Evolutionary conservation across 306 rosid species (phyloP).

Genomic region (Sechiopsis laciniata): DNA sequence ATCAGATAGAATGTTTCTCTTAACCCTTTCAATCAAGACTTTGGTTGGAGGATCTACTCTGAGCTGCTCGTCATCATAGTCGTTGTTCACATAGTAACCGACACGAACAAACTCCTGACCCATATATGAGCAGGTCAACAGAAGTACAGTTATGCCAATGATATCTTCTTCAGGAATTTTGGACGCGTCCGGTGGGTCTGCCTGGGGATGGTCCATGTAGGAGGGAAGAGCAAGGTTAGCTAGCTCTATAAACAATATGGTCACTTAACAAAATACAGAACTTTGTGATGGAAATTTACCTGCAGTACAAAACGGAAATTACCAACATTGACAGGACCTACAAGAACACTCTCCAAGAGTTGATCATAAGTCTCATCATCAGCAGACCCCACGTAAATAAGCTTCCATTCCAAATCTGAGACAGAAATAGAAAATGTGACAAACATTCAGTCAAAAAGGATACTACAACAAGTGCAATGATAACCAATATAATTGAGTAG

Average conservation of each 20-base stretch:
- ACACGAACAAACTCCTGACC: conserved; percentile 84
- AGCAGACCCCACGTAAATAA: conserved; percentile 84
- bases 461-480: conserved; percentile 1
- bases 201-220: conserved; percentile 38
- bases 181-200: conserved; percentile 85
- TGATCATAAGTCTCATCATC: conserved; percentile 93
- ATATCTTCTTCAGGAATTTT: conserved; percentile 94
- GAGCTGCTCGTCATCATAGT: conserved; percentile 82
- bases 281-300: conserved; percentile 31
- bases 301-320: conserved; percentile 80
- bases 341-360: conserved; percentile 80
- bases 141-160: conserved; percentile 78
- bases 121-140: conserved; percentile 79
- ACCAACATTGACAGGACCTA: conserved; percentile 93
- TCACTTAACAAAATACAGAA: conserved; percentile 9
- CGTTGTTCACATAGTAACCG: conserved; percentile 91
- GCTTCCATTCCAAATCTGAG: conserved; percentile 94
- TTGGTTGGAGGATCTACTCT: conserved; percentile 85
- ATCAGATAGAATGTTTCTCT: conserved; percentile 85
- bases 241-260: conserved; percentile 36
- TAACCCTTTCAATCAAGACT: conserved; percentile 64
- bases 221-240: conserved; percentile 34
- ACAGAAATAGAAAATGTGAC: not conserved
- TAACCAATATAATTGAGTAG: not conserved
- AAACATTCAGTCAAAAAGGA: not conserved